Conservation (phyloP, 1,284 basidiomycete species). For the Sporisorium exsertum region DNA sequence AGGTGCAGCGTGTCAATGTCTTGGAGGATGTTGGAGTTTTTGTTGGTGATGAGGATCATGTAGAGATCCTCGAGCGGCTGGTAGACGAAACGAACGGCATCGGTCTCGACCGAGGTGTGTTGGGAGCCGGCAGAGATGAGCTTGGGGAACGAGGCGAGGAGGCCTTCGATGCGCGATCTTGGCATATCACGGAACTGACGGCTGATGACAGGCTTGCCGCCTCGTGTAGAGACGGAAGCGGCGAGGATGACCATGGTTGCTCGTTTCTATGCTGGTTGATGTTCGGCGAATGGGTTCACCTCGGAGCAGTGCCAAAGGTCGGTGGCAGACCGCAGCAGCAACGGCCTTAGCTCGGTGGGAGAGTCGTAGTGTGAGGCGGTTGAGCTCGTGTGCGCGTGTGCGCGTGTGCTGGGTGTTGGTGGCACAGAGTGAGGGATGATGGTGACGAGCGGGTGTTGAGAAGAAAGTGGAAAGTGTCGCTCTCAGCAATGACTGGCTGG, state of each 20-base stretch:
- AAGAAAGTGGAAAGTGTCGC: slow-evolving; percentile 24
- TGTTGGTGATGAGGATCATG: slow-evolving; percentile 97
- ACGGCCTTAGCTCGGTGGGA: not conserved
- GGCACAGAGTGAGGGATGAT: not conserved
- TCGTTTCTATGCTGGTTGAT: not conserved
- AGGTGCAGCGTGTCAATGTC: slow-evolving; percentile 97
- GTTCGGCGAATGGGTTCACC: not conserved
- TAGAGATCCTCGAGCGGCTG: slow-evolving; percentile 98
- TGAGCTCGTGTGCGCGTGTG: too few species aligned
- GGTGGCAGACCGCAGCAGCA: not conserved
- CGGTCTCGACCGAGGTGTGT: slow-evolving; percentile 81
- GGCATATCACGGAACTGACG: slow-evolving; percentile 96
- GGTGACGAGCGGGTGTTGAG: slow-evolving; percentile 9
- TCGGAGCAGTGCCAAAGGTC: not conserved
- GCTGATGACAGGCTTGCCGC: slow-evolving; percentile 92
- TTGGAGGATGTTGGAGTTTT: slow-evolving; percentile 96
- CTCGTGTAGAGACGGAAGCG: slow-evolving; percentile 92
- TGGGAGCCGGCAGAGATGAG: slow-evolving; percentile 96
- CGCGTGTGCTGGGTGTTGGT: not conserved
- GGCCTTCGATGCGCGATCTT: slow-evolving; percentile 89
- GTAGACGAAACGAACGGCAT: slow-evolving; percentile 85
- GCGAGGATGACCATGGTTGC: slow-evolving; percentile 81
- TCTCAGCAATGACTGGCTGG: slow-evolving; percentile 8
- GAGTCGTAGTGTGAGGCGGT: not conserved
- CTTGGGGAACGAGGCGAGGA: slow-evolving; percentile 96